Base-by-base conservation (phyloP, 2,329 filamentous ascomycete genomes). In the Paraphoma chrysanthemicola region DNA sequence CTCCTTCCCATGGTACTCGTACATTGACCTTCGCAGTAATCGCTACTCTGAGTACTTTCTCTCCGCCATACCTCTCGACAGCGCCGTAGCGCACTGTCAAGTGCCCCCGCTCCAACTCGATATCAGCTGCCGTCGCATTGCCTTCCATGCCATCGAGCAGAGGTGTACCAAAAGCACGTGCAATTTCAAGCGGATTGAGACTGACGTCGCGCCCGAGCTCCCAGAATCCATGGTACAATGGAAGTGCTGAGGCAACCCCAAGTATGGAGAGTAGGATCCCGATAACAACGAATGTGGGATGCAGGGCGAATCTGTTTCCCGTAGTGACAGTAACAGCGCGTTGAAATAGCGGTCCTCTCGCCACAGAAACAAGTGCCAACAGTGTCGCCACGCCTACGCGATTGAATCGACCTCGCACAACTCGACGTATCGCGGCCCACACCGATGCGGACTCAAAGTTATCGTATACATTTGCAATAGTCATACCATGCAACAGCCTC, bases 111-210 rank as follows among this genome's bases (percentile, higher is more conserved):
- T 71, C 62, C 28, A 68, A 50, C 10, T 45, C 57, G 1, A 71
- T 48, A 44, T 60, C 57, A 5, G 57, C 53, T 3, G 67, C 49
- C 10, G 56, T 60, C 14, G 56, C 57, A 48, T 73, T 71, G 2
- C 67, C 67, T 50, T 70, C 69, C 47, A 71, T 16, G 7, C 62
- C 67, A 23, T 65, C 61, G 44, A 74, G 48, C 9, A 76, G 33
- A 28, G 71, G 71, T 4, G 68, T 66, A 9, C 69, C 69, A 56
- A 75, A 76, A 4, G 72, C 72, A 17, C 64, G 59, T 8, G 70
- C 71, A 17, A 72, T 56, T 53, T 76, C 73, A 3, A 76, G 54
- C 6, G 71, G 72, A 56, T 70, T 71, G 45, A 76, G 45, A 33
- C 64, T 71, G 11, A 72, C 63, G 3, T 53, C 44, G 1, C 72